phyloP scores from a whole-genome alignment of 257 asterid species.

The Ilex asprella region DNA sequence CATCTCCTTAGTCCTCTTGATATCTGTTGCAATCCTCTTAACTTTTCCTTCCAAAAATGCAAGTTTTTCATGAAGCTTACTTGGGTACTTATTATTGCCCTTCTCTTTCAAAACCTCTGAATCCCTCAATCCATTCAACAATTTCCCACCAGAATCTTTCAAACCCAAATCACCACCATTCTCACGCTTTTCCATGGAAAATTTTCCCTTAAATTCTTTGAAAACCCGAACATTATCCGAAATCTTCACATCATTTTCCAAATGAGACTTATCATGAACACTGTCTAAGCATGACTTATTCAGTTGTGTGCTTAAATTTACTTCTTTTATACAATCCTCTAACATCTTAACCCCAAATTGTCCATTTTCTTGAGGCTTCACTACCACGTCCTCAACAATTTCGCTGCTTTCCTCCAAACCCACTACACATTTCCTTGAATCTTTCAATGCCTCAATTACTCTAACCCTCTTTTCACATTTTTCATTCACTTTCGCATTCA shows the following conservation, averaged over 20 bases:
- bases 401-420: constrained; percentile 4
- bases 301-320: constrained; percentile 17
- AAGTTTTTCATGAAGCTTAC: constrained; percentile 73
- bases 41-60: constrained; percentile 80
- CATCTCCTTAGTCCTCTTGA: constrained; percentile 71
- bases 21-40: constrained; percentile 68
- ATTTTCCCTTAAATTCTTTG: constrained; percentile 23
- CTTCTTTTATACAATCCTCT: constrained; percentile 21
- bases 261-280: constrained; percentile 6
- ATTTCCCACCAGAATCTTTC: constrained; percentile 24
- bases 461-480: neutral
- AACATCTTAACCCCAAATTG: constrained; percentile 9
- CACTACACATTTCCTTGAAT: neutral
- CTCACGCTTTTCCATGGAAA: constrained; percentile 9
- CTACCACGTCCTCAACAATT: constrained; percentile 12
- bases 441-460: neutral
- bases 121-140: constrained; percentile 21
- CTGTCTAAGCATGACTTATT: constrained; percentile 13
- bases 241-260: constrained; percentile 16
- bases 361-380: constrained; percentile 11
- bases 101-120: constrained; percentile 22
- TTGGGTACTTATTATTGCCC: constrained; percentile 36
- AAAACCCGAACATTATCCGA: neutral
- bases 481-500: neutral
- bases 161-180: constrained; percentile 23